Conservation (phyloP, 768 basidiomycete genomes). For the Gloeopeniophorella convolvens region DNA sequence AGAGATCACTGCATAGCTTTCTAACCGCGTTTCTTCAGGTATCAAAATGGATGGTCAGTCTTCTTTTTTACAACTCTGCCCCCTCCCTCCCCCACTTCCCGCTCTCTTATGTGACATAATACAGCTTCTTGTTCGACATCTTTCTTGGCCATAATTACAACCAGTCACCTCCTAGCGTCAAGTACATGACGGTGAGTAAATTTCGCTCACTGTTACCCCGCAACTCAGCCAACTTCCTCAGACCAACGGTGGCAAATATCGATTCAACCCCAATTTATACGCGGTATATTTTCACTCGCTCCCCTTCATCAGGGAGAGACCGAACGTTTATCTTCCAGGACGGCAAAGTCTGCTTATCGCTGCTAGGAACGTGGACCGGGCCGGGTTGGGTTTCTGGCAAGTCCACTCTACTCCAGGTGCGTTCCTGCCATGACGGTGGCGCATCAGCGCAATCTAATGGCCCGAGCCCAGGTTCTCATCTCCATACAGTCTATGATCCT, state of each 20-base stretch:
- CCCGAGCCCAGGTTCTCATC: conserved; percentile 57
- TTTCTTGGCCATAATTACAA: conserved; percentile 90
- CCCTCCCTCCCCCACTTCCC: conserved; percentile 13
- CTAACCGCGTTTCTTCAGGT: conserved; percentile 37
- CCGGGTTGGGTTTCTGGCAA: conserved; percentile 91
- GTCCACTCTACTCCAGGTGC: conserved; percentile 81
- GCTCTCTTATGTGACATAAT: background rate
- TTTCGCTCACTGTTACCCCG: background rate
- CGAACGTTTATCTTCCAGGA: conserved; percentile 41
- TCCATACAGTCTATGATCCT: conserved; percentile 97
- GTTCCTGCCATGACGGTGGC: conserved; percentile 14
- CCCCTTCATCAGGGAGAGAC: background rate
- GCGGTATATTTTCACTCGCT: conserved; percentile 45
- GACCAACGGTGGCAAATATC: conserved; percentile 83
- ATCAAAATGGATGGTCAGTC: conserved; percentile 84
- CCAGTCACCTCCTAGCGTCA: conserved; percentile 71
- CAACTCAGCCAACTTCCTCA: conserved; percentile 24
- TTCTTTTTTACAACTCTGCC: background rate
- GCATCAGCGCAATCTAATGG: background rate
- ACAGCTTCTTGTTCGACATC: conserved; percentile 79
- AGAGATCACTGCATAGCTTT: conserved; percentile 1
- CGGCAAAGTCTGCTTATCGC: conserved; percentile 89
- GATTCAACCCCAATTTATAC: conserved; percentile 94
- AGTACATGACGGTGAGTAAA: conserved; percentile 56
- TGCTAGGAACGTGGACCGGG: conserved; percentile 89